Conservation (phyloP, 2,329 filamentous ascomycete genomes). For the Aspergillus unguis region DNA sequence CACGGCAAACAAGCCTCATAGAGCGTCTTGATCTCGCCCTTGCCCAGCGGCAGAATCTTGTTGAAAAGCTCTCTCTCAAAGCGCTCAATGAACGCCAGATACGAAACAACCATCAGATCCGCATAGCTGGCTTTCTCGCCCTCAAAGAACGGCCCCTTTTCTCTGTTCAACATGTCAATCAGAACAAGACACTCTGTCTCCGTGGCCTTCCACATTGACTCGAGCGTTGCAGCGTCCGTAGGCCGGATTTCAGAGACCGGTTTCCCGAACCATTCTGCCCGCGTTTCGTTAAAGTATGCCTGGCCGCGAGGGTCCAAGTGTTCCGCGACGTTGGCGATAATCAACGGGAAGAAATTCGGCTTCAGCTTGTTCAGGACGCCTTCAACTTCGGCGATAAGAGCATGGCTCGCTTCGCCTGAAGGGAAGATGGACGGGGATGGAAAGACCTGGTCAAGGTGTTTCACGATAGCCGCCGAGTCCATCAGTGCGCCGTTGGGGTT, state of each 20-base stretch:
- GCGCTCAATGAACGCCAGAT: slow-evolving; percentile 26
- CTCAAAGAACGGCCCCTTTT: slow-evolving; percentile 31
- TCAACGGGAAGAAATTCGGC: slow-evolving; percentile 2
- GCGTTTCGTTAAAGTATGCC: slow-evolving; percentile 29
- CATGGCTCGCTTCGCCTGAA: slow-evolving; percentile 31
- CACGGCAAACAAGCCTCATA: slow-evolving; percentile 29
- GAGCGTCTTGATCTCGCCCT: slow-evolving; percentile 25
- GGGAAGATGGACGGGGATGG: slow-evolving; percentile 30
- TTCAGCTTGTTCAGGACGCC: neutral
- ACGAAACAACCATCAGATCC: slow-evolving; percentile 23
- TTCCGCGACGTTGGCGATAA: slow-evolving; percentile 23
- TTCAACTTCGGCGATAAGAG: slow-evolving; percentile 22
- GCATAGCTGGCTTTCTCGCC: slow-evolving; percentile 28
- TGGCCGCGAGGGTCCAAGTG: slow-evolving; percentile 24
- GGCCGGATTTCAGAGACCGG: slow-evolving; percentile 27
- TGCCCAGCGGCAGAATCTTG: slow-evolving; percentile 20
- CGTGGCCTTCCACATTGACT: slow-evolving; percentile 14
- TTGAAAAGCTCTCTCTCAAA: slow-evolving; percentile 21
- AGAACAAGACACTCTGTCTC: slow-evolving; percentile 20
- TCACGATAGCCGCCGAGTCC: slow-evolving; percentile 31
- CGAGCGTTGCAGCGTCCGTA: slow-evolving; percentile 1
- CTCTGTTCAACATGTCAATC: slow-evolving; percentile 25
- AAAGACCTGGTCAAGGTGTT: slow-evolving; percentile 28
- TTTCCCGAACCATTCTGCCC: slow-evolving; percentile 23
- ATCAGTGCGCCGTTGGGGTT: slow-evolving; percentile 27